phyloP scores from a whole-genome alignment of 805 yeast genomes.

The Candida namnaoensis region DNA sequence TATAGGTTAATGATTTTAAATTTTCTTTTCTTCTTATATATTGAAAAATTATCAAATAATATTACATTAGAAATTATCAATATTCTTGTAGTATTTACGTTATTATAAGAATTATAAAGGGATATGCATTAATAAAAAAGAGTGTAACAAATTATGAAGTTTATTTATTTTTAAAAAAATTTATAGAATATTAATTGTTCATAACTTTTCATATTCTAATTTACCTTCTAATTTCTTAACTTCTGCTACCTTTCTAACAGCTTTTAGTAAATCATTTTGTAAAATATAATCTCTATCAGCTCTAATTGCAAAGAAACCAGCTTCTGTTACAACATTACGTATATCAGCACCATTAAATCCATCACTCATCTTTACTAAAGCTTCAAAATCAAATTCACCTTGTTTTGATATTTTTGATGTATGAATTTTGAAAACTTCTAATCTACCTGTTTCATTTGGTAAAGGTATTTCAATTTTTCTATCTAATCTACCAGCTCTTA shows the following conservation, averaged over 20 bases:
- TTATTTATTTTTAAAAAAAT: too few relatives aligned
- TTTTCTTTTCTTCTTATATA: too few relatives aligned
- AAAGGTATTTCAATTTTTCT: conserved; percentile 91
- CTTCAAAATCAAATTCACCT: conserved; percentile 96
- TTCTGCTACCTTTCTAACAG: conserved; percentile 95
- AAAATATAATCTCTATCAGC: conserved; percentile 93
- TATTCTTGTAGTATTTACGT: too few relatives aligned
- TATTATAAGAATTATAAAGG: too few relatives aligned
- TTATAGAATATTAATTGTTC: conserved; percentile 3
- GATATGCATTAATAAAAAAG: too few relatives aligned
- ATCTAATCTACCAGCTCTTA: conserved; percentile 96
- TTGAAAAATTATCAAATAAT: too few relatives aligned
- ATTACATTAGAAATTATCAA: too few relatives aligned
- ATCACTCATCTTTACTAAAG: conserved; percentile 96
- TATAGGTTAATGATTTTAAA: too few relatives aligned
- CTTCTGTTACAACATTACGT: conserved; percentile 95
- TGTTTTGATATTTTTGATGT: conserved; percentile 75
- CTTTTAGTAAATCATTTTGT: conserved; percentile 94
- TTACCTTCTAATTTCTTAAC: conserved; percentile 95
- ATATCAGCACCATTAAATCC: conserved; percentile 99
- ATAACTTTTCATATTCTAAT: conserved; percentile 89
- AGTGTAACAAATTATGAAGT: too few relatives aligned
- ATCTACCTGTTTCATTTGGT: conserved; percentile 93
- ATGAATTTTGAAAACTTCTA: conserved; percentile 92
- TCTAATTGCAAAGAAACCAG: conserved; percentile 96